Conservation (phyloP, 805 yeast species). For the Pichia nakasei region DNA sequence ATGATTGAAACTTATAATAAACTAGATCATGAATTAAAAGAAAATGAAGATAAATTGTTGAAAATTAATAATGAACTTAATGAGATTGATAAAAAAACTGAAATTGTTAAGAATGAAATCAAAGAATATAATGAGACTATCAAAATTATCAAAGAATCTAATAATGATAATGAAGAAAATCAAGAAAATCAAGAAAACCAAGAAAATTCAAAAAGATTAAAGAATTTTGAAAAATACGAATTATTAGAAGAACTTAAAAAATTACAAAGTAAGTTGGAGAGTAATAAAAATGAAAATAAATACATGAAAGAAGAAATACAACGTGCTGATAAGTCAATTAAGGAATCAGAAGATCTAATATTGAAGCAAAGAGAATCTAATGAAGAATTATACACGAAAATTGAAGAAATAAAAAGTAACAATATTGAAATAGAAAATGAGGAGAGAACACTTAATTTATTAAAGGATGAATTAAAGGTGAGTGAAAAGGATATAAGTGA, state of each 20-base stretch:
- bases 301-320: constrained; percentile 55
- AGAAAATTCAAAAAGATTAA: too few species aligned
- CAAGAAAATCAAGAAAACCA: constrained; percentile 25
- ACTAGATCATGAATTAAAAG: constrained; percentile 39
- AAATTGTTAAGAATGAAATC: constrained; percentile 11
- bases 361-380: constrained; percentile 9
- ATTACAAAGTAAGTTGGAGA: constrained; percentile 34
- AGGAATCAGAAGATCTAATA: constrained; percentile 33
- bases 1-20: constrained; percentile 36
- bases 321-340: constrained; percentile 42
- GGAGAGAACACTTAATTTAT: not conserved
- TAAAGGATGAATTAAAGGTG: not conserved
- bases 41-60: constrained; percentile 25
- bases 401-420: constrained; percentile 9
- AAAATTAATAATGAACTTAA: constrained; percentile 24
- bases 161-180: constrained; percentile 11
- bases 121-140: constrained; percentile 2
- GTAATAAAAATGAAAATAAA: constrained; percentile 47
- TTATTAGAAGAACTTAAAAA: constrained; percentile 38
- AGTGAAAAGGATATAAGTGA: not conserved
- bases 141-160: not conserved
- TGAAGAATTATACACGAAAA: constrained; percentile 6
- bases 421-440: constrained; percentile 1
- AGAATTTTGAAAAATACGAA: constrained; percentile 35
- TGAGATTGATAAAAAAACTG: constrained; percentile 12